phyloP scores from a whole-genome alignment of 2,329 filamentous ascomycete genomes.

The Scopulariopsis brevicaulis region DNA sequence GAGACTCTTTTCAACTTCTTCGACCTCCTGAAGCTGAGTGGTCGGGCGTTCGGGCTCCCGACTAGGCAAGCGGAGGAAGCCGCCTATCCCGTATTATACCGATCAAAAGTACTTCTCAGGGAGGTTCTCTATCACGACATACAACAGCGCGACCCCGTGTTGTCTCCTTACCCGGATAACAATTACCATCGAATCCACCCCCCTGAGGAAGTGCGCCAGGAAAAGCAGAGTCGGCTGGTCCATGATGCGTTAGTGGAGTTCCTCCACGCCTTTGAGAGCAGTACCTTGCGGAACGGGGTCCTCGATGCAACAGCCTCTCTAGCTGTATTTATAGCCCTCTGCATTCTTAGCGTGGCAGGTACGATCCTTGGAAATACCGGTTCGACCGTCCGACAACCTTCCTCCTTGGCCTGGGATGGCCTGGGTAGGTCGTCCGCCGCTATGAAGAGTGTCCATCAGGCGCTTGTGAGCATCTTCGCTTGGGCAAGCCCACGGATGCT shows the following conservation, averaged over 20 bases:
- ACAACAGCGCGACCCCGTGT: slow-evolving; percentile 31
- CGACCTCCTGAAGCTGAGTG: slow-evolving; percentile 37
- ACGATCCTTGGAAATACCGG: slow-evolving; percentile 38
- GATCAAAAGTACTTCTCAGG: slow-evolving; percentile 41
- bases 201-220: slow-evolving; percentile 31
- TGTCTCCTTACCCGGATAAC: slow-evolving; percentile 23
- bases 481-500: slow-evolving; percentile 29
- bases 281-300: slow-evolving; percentile 24
- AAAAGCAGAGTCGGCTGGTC: slow-evolving; percentile 34
- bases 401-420: slow-evolving; percentile 5
- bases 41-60: slow-evolving; percentile 27
- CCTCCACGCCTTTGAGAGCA: slow-evolving; percentile 38
- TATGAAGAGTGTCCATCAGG: slow-evolving; percentile 39
- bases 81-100: slow-evolving; percentile 37
- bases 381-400: slow-evolving; percentile 12
- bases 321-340: slow-evolving; percentile 40
- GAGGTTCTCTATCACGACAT: slow-evolving; percentile 44
- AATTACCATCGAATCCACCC: slow-evolving; percentile 11
- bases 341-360: slow-evolving; percentile 45
- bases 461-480: slow-evolving; percentile 35
- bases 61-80: slow-evolving; percentile 35
- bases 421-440: background rate
- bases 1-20: slow-evolving; percentile 38
- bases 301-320: slow-evolving; percentile 33
- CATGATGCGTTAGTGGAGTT: slow-evolving; percentile 39